phyloP scores from a whole-genome alignment of 2,329 filamentous ascomycete genomes.

The Exophiala xenobiotica region DNA sequence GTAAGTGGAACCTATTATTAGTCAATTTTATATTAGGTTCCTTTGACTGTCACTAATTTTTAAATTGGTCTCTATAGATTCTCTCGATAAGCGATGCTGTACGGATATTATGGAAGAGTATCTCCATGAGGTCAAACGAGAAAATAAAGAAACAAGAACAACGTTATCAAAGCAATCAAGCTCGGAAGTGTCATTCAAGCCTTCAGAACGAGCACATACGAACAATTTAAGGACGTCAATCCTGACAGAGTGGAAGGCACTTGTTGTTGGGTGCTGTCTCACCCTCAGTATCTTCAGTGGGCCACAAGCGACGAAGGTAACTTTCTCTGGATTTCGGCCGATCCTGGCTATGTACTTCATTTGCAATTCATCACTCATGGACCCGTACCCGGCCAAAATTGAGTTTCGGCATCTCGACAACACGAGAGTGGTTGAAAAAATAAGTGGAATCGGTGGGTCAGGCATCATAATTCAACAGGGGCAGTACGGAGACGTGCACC shows the following conservation, averaged over 20 bases:
- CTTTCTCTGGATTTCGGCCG: conserved; percentile 43
- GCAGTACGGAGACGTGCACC: too few species aligned
- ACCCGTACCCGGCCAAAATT: too few species aligned
- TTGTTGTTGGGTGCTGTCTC: conserved; percentile 35
- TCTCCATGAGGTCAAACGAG: too few species aligned
- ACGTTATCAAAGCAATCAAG: not conserved
- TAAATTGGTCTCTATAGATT: not conserved
- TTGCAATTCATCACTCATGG: too few species aligned
- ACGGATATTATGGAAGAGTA: too few species aligned
- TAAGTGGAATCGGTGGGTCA: too few species aligned
- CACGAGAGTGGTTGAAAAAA: too few species aligned
- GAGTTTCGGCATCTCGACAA: too few species aligned
- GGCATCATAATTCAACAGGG: too few species aligned
- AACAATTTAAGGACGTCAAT: conserved; percentile 36
- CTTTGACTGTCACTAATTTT: not conserved
- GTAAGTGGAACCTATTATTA: conserved; percentile 4
- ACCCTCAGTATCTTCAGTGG: conserved; percentile 33
- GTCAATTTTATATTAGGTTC: not conserved
- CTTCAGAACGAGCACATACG: conserved; percentile 25
- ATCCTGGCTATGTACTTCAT: conserved; percentile 45
- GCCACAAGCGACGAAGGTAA: conserved; percentile 23
- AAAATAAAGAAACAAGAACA: too few species aligned
- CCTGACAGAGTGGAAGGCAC: conserved; percentile 34
- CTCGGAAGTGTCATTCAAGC: not conserved
- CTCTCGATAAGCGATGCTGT: too few species aligned